Evolutionary conservation across 1,284 basidiomycete species (phyloP), one percentile per base, ranked within the genome.

Genomic region (Heterobasidion irregulare): DNA sequence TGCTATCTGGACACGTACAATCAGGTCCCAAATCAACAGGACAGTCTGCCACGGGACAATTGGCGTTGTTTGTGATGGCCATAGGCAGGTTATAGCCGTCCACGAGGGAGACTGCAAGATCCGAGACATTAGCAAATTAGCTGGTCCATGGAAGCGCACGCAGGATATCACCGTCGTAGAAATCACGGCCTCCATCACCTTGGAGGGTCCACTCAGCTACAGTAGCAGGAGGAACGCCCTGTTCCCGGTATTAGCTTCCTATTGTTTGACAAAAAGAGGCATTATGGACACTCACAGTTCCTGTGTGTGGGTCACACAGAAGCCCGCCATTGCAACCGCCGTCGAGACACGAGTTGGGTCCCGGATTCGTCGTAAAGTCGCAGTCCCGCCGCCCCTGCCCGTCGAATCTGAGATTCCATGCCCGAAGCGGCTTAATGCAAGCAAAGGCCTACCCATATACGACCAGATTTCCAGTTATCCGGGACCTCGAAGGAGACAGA

Each of bases 21-120:
- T 71, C 67, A 12, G 74, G 74, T 15, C 73, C 75, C 54, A 86
- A 71, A 62, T 86, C 80, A 46, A 76, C 74, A 0, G 75, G 65
- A 64, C 84, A 86, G 50, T 69, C 66, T 2, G 79, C 74, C 15
- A 75, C 66, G 9, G 60, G 64, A 64, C 82, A 84, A n/a, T 76
- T 77, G 34, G 66, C 64, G 63, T 74, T 76, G 68, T 79, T 80
- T 44, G 68, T 68, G 56, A 86, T 80, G 6, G 71, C 65, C 66
- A 81, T 70, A 6, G 84, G 83, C 8, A 86, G 64, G 66, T 86
- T 84, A 66, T 75, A 65, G 5, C 63, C 34, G 47, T 73, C 70
- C 10, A 73, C 71, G 6, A 61, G 56, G 10, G 59, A 62, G 15
- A 59, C 60, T 61, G 19, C 2, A 8, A 13, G 19, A 8, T 2